Conservation (phyloP, 2,329 filamentous ascomycete genomes). For the Akanthomyces lecanii region DNA sequence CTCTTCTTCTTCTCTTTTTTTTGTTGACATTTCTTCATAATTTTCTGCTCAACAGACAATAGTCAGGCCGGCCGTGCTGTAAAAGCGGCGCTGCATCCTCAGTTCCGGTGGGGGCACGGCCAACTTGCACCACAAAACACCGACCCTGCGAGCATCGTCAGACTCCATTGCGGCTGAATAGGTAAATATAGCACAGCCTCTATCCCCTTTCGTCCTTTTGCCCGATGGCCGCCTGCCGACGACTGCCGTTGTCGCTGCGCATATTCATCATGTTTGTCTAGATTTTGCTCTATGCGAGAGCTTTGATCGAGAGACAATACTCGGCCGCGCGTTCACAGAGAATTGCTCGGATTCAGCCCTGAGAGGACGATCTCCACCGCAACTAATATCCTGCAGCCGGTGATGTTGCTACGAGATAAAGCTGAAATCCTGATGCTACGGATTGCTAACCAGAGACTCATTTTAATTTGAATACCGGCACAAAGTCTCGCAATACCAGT, state of each 20-base stretch:
- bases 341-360: background rate
- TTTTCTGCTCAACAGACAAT: too few species aligned
- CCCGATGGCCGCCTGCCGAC: background rate
- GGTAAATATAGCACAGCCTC: slow-evolving; percentile 5
- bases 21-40: too few species aligned
- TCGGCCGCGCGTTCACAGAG: background rate
- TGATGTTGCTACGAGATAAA: too few species aligned
- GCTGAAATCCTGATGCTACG: background rate
- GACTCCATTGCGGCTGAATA: background rate
- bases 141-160: background rate
- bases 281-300: too few species aligned
- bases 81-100: background rate
- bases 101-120: background rate
- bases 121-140: too few species aligned
- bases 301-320: background rate
- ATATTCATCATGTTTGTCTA: too few species aligned
- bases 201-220: background rate
- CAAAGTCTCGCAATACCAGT: background rate
- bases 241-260: too few species aligned
- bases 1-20: too few species aligned
- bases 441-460: too few species aligned
- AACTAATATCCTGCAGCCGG: too few species aligned
- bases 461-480: background rate
- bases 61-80: background rate
- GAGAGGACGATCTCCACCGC: too few species aligned